Conservation (phyloP, 2,329 filamentous ascomycete species). For the Neofusicoccum cordaticola region DNA sequence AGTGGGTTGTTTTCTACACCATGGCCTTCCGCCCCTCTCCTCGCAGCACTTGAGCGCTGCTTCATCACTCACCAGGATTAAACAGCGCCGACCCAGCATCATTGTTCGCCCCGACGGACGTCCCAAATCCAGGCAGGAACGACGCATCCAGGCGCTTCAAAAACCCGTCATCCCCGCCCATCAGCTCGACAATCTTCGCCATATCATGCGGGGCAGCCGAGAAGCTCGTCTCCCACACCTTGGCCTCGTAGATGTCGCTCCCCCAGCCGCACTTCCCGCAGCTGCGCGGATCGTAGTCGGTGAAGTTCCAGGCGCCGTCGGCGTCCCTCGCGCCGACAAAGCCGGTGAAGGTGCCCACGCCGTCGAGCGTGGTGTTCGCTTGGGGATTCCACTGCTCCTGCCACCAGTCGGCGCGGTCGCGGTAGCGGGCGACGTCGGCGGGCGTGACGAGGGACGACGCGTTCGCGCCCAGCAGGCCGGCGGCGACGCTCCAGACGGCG, state of each 20-base stretch:
- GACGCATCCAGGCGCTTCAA: slow-evolving; percentile 41
- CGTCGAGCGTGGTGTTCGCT: slow-evolving; percentile 22
- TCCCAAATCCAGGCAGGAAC: slow-evolving; percentile 37
- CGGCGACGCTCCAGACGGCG: slow-evolving; percentile 51
- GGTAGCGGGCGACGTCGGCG: slow-evolving; percentile 26
- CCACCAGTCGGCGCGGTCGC: slow-evolving; percentile 42
- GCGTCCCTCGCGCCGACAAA: slow-evolving; percentile 28
- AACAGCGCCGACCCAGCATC: slow-evolving; percentile 21
- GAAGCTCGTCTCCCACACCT: slow-evolving; percentile 36
- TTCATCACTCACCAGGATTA: slow-evolving; percentile 19
- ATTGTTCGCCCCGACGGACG: slow-evolving; percentile 34
- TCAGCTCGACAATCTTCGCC: slow-evolving; percentile 41
- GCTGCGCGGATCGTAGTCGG: slow-evolving; percentile 39
- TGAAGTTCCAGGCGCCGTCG: slow-evolving; percentile 29
- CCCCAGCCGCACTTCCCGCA: slow-evolving; percentile 44
- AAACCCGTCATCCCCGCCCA: slow-evolving; percentile 41
- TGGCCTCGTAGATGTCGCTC: slow-evolving; percentile 43
- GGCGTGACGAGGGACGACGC: neutral
- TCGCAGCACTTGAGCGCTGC: too few relatives aligned
- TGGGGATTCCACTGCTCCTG: slow-evolving; percentile 41
- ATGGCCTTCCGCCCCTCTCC: neutral
- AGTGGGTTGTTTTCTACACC: neutral
- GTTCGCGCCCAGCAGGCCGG: slow-evolving; percentile 22
- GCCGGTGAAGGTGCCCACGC: slow-evolving; percentile 33
- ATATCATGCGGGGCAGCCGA: slow-evolving; percentile 45